phyloP scores from a whole-genome alignment of 2,329 filamentous ascomycete species.

The Salinomyces thailandicus region DNA sequence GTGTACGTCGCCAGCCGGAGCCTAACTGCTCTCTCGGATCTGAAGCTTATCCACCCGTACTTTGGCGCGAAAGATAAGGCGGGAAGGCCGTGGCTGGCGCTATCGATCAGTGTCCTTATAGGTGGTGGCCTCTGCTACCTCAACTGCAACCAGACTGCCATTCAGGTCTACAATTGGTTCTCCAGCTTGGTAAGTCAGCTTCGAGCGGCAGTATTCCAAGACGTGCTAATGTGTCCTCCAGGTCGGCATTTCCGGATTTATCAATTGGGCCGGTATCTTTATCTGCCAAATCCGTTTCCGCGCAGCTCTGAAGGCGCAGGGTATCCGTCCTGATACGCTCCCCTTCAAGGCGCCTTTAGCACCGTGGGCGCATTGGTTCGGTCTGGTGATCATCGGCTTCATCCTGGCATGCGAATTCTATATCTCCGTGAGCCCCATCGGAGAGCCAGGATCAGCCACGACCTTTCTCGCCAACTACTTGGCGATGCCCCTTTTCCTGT shows the following conservation, averaged over 20 bases:
- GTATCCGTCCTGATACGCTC: constrained; percentile 15
- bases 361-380: constrained; percentile 20
- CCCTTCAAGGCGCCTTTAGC: constrained; percentile 21
- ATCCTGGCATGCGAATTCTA: constrained; percentile 27
- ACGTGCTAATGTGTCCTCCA: constrained; percentile 18
- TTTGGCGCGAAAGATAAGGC: constrained; percentile 18
- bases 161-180: constrained; percentile 27
- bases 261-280: constrained; percentile 23
- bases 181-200: constrained; percentile 13
- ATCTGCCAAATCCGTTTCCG: constrained; percentile 21
- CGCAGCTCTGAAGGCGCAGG: constrained; percentile 20
- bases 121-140: constrained; percentile 28
- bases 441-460: constrained; percentile 21
- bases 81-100: constrained; percentile 24
- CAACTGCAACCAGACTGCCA: constrained; percentile 18
- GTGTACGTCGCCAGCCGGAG: constrained; percentile 27
- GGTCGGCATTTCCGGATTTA: constrained; percentile 24
- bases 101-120: constrained; percentile 20
- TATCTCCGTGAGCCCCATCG: constrained; percentile 23
- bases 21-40: constrained; percentile 24
- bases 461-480: constrained; percentile 27
- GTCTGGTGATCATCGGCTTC: constrained; percentile 20
- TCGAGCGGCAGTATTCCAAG: constrained; percentile 22
- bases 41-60: constrained; percentile 17
- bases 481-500: constrained; percentile 23